phyloP scores from a whole-genome alignment of 2,329 filamentous ascomycete species.

The Aspergillus caelatus region DNA sequence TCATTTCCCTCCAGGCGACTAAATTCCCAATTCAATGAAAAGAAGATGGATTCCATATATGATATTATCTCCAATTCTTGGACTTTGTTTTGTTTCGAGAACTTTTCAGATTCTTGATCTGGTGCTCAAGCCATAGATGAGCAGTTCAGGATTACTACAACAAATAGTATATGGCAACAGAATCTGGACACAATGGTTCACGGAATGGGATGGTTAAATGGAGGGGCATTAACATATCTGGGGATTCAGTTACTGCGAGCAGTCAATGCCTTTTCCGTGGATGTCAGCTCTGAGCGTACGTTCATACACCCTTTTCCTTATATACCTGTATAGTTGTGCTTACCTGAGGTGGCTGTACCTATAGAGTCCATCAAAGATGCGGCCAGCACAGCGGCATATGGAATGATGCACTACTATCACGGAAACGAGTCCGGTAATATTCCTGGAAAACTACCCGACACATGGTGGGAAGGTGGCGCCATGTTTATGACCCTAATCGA shows the following conservation, averaged over 20 bases:
- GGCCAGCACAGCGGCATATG: slow-evolving; percentile 46
- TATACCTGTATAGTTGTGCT: not conserved
- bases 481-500: slow-evolving; percentile 71
- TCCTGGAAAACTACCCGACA: slow-evolving; percentile 65
- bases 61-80: not conserved
- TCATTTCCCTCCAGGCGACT: not conserved
- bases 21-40: not conserved
- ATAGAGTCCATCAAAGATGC: slow-evolving; percentile 48
- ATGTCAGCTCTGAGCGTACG: slow-evolving; percentile 1
- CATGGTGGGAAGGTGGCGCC: slow-evolving; percentile 74
- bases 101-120: not conserved
- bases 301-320: too few species aligned
- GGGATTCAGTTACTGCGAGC: not conserved
- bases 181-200: not conserved
- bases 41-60: not conserved
- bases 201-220: not conserved
- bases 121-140: not conserved
- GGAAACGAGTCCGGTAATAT: slow-evolving; percentile 55
- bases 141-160: not conserved
- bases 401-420: slow-evolving; percentile 56
- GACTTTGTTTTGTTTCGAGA: not conserved
- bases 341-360: not conserved
- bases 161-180: not conserved
- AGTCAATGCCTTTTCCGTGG: not conserved
- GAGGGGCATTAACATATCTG: not conserved